Evolutionary conservation across 176 grass and related monocot species (phyloP).

Genomic region (Carex parvula): DNA sequence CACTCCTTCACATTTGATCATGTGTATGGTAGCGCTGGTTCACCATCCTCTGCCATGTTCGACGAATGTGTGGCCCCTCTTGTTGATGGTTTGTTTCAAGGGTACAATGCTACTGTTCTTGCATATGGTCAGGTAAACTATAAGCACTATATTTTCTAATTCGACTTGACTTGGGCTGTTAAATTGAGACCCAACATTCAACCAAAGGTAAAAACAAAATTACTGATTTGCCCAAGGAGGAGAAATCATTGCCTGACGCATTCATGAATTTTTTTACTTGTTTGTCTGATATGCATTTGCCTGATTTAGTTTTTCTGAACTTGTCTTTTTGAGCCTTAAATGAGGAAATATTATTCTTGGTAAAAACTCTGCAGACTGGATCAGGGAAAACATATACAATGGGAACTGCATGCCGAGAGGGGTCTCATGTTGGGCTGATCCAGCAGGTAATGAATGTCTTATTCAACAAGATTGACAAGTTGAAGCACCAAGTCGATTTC

Average conservation of each 20-base stretch:
- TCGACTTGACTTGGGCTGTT: background rate
- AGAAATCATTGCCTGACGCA: background rate
- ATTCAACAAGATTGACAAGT: slow-evolving; percentile 72
- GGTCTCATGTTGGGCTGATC: slow-evolving; percentile 56
- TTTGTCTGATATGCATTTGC: slow-evolving; percentile 9
- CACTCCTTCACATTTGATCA: slow-evolving; percentile 99
- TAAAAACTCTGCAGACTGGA: slow-evolving; percentile 54
- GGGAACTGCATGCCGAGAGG: slow-evolving; percentile 84
- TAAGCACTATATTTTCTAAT: background rate
- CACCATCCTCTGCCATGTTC: slow-evolving; percentile 73
- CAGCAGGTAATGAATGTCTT: slow-evolving; percentile 70
- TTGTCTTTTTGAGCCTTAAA: slow-evolving; percentile 5
- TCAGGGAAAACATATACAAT: slow-evolving; percentile 96
- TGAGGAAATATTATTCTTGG: background rate
- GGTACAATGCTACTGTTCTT: slow-evolving; percentile 92
- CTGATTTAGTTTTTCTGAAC: slow-evolving; percentile 17
- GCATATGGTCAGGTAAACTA: slow-evolving; percentile 88
- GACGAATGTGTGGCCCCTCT: slow-evolving; percentile 84
- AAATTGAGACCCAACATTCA: background rate
- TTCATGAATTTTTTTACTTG: background rate
- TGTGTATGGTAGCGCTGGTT: slow-evolving; percentile 70
- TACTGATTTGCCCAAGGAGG: background rate
- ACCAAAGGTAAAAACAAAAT: background rate
- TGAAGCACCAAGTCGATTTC: slow-evolving; percentile 82
- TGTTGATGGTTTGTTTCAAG: slow-evolving; percentile 96